These are phyloP conservation scores for carrot (Daucus carota) DNA, from an alignment of 129 eudicot genomes.

Conservation along the genomic window DNA sequence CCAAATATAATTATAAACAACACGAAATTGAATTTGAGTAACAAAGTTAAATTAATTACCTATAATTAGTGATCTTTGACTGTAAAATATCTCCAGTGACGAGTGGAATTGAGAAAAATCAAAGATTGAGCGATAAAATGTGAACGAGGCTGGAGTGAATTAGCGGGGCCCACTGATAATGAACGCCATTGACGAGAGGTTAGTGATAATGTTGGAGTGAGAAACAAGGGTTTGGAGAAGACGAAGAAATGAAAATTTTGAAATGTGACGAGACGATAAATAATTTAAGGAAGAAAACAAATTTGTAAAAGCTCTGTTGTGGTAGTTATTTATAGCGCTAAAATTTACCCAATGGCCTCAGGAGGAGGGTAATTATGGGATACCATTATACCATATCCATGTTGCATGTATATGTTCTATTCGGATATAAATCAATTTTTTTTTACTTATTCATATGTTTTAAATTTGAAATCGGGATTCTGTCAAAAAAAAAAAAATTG, in stretches of 20 bases:
- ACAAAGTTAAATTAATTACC: neutral
- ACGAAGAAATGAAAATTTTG: neutral
- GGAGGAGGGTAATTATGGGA: neutral
- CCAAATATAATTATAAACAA: neutral
- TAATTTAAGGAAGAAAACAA: neutral
- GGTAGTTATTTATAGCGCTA: constrained; percentile 1
- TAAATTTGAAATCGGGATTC: no score
- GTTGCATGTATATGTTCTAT: no score
- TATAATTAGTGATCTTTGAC: neutral
- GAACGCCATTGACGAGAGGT: neutral
- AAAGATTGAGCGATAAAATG: no score
- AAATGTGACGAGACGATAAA: no score
- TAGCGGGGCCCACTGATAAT: neutral
- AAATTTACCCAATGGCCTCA: neutral
- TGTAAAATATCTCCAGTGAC: neutral
- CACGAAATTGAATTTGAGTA: neutral
- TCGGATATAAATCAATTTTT: no score
- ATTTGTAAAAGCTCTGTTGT: neutral
- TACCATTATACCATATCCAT: no score
- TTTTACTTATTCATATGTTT: no score
- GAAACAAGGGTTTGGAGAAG: neutral
- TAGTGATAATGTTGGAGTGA: neutral
- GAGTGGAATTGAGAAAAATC: neutral
- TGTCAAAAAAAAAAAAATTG: no score
- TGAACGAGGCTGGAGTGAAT: neutral